These are phyloP conservation scores for Podospora pseudoanserina DNA, from an alignment of 495 filamentous ascomycete species.

Conservation along the genomic window DNA sequence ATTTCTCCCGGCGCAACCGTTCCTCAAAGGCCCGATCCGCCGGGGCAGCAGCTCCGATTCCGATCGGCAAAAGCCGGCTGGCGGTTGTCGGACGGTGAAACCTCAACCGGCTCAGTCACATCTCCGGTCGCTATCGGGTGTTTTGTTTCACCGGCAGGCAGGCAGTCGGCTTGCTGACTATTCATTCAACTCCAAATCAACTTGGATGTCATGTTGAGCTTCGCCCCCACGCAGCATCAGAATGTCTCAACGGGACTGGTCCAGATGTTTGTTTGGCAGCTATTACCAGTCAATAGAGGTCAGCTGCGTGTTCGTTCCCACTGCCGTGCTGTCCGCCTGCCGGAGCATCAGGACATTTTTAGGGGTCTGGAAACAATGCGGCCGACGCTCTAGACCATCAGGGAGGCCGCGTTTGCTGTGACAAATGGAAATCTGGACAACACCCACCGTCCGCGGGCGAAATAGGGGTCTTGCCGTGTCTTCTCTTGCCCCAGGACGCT, in stretches of 20 bases:
- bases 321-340: background rate
- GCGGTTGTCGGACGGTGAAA: background rate
- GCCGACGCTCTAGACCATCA: conserved; percentile 4
- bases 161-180: background rate
- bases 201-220: background rate
- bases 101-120: background rate
- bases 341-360: conserved; percentile 4
- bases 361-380: background rate
- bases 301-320: background rate
- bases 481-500: background rate
- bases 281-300: background rate
- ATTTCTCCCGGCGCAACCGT: background rate
- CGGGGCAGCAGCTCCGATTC: background rate
- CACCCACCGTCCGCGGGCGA: too few species aligned
- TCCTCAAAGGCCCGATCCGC: background rate
- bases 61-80: conserved; percentile 15
- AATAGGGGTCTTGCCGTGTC: background rate
- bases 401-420: background rate
- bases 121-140: background rate
- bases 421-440: conserved; percentile 9
- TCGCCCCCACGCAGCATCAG: background rate
- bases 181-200: background rate
- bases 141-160: background rate
- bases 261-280: background rate
- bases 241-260: background rate